Percentiles rank a stretch among this genome's conserved stretches.
These are phyloP conservation scores for Pilatotrama ljubarskyi DNA, from an alignment of 768 basidiomycete species.

Conservation along the genomic window DNA sequence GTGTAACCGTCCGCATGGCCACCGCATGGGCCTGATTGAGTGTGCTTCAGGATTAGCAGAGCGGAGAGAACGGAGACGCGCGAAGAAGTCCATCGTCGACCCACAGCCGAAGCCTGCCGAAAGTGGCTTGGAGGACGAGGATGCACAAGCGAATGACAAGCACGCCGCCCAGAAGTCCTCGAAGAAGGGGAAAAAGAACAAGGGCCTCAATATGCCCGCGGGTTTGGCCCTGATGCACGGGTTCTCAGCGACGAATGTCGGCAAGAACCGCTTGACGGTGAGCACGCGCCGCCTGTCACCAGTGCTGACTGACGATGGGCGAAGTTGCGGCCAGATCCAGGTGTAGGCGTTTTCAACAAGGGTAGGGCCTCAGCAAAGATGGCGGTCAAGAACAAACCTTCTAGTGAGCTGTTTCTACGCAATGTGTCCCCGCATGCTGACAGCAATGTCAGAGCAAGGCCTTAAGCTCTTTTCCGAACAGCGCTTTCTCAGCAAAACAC, in stretches of 20 bases:
- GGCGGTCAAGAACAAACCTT: slow-evolving; percentile 28
- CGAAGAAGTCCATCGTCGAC: slow-evolving; percentile 55
- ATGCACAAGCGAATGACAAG: slow-evolving; percentile 5
- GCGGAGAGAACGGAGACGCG: slow-evolving; percentile 63
- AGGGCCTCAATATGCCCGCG: slow-evolving; percentile 39
- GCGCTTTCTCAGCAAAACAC: slow-evolving; percentile 19
- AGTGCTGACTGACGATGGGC: too few species aligned
- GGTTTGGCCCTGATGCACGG: slow-evolving; percentile 70
- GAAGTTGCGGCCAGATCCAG: slow-evolving; percentile 42
- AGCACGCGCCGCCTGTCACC: too few species aligned
- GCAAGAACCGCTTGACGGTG: slow-evolving; percentile 63
- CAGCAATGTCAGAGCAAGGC: slow-evolving; percentile 2
- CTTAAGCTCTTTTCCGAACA: slow-evolving; percentile 27
- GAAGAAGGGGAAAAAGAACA: slow-evolving; percentile 27
- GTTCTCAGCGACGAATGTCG: slow-evolving; percentile 61
- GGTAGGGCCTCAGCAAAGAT: slow-evolving; percentile 60
- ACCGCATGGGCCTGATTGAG: not conserved
- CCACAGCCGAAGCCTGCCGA: slow-evolving; percentile 23
- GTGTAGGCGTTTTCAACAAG: slow-evolving; percentile 61
- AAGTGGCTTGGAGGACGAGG: slow-evolving; percentile 16
- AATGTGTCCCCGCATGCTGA: not conserved
- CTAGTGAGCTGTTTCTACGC: slow-evolving; percentile 27
- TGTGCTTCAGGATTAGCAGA: slow-evolving; percentile 56
- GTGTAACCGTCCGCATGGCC: not conserved
- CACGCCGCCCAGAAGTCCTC: slow-evolving; percentile 14